Evolutionary conservation across 148 eudicot genomes (phyloP), one percentile per base, ranked within the genome.

Genomic region (Amaranthus cruentus): DNA sequence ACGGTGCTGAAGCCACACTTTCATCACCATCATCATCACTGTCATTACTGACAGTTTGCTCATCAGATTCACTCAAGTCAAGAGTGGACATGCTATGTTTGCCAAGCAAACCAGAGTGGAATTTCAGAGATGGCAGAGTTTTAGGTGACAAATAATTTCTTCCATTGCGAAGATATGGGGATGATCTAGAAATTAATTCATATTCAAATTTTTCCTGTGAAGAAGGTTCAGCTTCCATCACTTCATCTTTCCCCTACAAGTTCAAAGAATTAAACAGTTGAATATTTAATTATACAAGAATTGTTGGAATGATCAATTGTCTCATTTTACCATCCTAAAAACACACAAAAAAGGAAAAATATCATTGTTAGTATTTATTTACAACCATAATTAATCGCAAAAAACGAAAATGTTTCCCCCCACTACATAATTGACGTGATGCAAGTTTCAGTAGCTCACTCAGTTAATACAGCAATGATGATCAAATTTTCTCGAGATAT

Each of bases 1-100:
- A 85, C 4, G 87, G 81, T 14, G 78, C 95, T 0, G 97, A 91
- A 6, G 85, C 95, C 69, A 91, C 88, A 62, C 97, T 91, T 82
- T 91, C 97, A 14, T 83, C 87, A 54, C 55, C 77, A 47, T 78
- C 80, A 9, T 77, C 78, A 63, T 79, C 78, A 47, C 81, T 76
- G 47, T 81, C 81, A 59, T 79, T 68, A 70, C 74, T 80, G 4
- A 83, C 84, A 70, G 80, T 83, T 4, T 75, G 77, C n/a, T 75
- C 75, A 52, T 86, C 81, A 4, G 84, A 84, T 21, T 85, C 80
- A 21, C 83, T 82, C 13, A 74, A 69, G 49, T 77, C 63, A 65
- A 88, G 71, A 73, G 82, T 47, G 7, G 79, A 79, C 11, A 81
- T 47, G 13, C 73, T 83, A 66, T 80, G 88, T 66, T 86, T 79